These are phyloP conservation scores for Vitis riparia DNA, from an alignment of 164 flowering plant genomes.

Conservation along the genomic window DNA sequence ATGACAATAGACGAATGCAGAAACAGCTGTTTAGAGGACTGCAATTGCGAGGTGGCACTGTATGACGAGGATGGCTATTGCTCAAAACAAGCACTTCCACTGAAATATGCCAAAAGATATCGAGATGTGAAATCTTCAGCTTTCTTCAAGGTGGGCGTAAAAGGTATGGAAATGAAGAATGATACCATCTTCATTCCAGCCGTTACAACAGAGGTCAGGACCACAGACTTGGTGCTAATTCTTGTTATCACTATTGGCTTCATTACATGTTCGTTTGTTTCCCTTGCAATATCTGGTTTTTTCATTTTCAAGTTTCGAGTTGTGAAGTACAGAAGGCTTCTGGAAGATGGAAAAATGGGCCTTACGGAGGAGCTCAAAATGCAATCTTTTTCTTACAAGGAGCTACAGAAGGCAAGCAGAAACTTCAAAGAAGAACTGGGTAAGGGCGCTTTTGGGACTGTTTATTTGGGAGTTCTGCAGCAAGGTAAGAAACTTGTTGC, in stretches of 20 bases:
- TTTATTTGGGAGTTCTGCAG: too few relatives aligned
- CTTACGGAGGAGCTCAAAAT: slow-evolving; percentile 2
- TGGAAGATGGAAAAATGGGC: neutral
- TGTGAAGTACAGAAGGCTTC: neutral
- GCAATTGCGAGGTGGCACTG: slow-evolving; percentile 14
- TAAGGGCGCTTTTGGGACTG: too few relatives aligned
- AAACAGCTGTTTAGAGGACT: slow-evolving; percentile 17
- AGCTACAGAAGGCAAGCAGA: too few relatives aligned
- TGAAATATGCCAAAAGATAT: neutral
- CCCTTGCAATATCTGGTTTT: slow-evolving; percentile 2
- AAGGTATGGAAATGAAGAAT: too few relatives aligned
- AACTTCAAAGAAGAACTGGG: too few relatives aligned
- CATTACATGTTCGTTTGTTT: neutral
- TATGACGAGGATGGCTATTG: neutral
- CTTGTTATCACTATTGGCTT: neutral
- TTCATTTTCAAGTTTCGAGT: neutral
- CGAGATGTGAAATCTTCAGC: neutral
- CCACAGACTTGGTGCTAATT: neutral
- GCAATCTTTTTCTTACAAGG: too few relatives aligned
- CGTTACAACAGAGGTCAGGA: neutral
- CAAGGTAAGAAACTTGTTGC: too few relatives aligned
- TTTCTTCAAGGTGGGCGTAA: neutral
- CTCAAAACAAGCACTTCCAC: slow-evolving; percentile 2
- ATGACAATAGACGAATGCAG: neutral
- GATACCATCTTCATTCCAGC: too few relatives aligned